Base-by-base conservation (phyloP, 2,329 filamentous ascomycete species). In the Botryotinia globosa region DNA sequence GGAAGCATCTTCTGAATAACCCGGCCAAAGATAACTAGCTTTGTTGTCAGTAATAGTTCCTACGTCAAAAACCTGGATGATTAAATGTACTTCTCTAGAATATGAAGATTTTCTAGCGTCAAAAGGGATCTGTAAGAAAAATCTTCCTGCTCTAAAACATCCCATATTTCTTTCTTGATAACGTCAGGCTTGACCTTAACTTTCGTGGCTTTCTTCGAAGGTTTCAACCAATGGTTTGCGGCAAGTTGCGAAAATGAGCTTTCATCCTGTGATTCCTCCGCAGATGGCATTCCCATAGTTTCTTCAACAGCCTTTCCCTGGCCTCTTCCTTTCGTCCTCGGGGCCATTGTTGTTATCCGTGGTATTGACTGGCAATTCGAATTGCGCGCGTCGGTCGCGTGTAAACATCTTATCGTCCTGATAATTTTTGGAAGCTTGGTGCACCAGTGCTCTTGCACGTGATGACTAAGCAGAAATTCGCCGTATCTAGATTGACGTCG, bases 21-120 rank as follows among this genome's bases (percentile, higher is more conserved):
- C 93, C 63, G 96, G 96, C 96, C 96, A 99, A 42, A 99, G 87
- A 80, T 97, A 98, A 80, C 93, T 93, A 74, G 83, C 73, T 82
- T 80, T 72, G 48, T 80, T 75, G 80, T 76, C 62, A 73, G 71
- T 42, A 67, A 39, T 65, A 14, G 61, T 69, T 63, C 32, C 56
- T 6, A 22, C 18, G 10, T 16, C 10, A 56, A 56, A 20, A 16
- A 25, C 32, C 18, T 56, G 32, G 44, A 59, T 32, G 48, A n/a
- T 42, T n/a, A 4, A 22, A 75, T 83, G 32, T 83, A 92, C 91
- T 88, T 92, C 82, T 99, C 96, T 73, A 99, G 83, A 59, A 94
- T 90, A 84, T 98, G 96, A 78, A 98, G 83, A 77, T 94, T 95
- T 83, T 99, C 96, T 72, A 99, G 86, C 39, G 93, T 88, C 76